Evolutionary conservation across 768 basidiomycete genomes (phyloP), one percentile per base, ranked within the genome.

Genomic region (Pleurotus sapidus): DNA sequence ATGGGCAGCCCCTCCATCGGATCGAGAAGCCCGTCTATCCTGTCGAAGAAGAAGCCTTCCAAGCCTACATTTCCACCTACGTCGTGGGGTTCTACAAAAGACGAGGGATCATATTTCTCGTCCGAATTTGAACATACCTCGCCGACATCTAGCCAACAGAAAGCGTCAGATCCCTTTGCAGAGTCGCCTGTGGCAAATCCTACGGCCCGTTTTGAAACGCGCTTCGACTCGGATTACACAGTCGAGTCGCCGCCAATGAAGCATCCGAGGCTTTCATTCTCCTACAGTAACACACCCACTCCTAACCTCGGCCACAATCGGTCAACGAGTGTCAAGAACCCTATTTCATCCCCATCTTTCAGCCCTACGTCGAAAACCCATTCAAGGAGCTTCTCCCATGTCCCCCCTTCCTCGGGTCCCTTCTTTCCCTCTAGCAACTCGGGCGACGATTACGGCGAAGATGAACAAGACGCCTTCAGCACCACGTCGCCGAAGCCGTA

Each of bases 71-170:
- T 89, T 59, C 89, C 90, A 30, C 89, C 89, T 3, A 63, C 71
- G 24, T 75, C 83, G 17, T 91, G 89, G 89, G 85, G 83, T 5
- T 64, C 65, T 12, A 67, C 65, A 34, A 77, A 75, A 57, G 70
- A 77, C 54, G 68, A 71, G 6, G 86, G 83, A 1, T 83, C 87
- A 6, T 86, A 86, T 66, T 88, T 88, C 60, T 67, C 72, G 17
- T 30, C 39, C 3, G 27, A 48, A 24, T 48, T 48, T 11, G 25
- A 53, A n/a, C n/a, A 15, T 17, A 17, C 51, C 9, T 53, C 51
- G 24, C 51, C 63, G 30, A 65, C 67, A 51, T 64, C 67, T n/a
- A 50, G 61, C 46, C 60, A 46, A 6, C 18, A 17, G 43, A 34
- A 47, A 34, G 37, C 49, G 30, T 43, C 56, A 48, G 17, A 55